phyloP scores from a whole-genome alignment of 306 rosid species.

The Citrullus colocynthis region DNA sequence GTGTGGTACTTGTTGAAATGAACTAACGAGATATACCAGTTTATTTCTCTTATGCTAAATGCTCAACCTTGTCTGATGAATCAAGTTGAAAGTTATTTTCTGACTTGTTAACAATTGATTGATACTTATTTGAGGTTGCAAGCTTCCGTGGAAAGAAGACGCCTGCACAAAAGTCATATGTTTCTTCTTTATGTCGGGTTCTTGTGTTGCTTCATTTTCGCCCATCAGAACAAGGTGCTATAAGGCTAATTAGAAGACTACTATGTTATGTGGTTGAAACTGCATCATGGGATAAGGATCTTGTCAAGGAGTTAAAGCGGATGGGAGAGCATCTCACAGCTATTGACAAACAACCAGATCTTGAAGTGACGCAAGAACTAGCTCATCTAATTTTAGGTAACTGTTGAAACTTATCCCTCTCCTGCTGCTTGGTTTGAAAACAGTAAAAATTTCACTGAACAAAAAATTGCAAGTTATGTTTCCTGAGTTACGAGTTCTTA shows the following conservation, averaged over 20 bases:
- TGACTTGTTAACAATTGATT: constrained; percentile 9
- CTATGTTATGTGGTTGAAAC: constrained; percentile 20
- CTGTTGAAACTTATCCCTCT: background rate
- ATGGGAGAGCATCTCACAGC: constrained; percentile 56
- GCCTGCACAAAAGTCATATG: constrained; percentile 70
- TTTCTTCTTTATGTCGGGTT: constrained; percentile 51
- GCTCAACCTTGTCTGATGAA: background rate
- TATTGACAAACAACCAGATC: constrained; percentile 41
- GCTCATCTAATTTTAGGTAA: constrained; percentile 37
- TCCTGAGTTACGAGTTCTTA: background rate
- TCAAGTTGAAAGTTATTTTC: constrained; percentile 1
- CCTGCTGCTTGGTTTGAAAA: background rate
- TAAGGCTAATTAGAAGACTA: constrained; percentile 60
- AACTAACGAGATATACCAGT: background rate
- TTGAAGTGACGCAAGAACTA: constrained; percentile 36
- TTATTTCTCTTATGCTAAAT: background rate
- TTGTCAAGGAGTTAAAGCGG: constrained; percentile 31
- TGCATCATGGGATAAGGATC: constrained; percentile 27
- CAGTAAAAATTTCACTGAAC: background rate
- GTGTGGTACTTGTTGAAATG: background rate
- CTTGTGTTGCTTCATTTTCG: constrained; percentile 67
- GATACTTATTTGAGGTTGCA: constrained; percentile 38
- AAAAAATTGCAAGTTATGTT: background rate
- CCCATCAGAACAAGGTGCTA: constrained; percentile 55
- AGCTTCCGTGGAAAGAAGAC: constrained; percentile 63